Base-by-base conservation (phyloP, 306 rosid genomes). In the Lagenaria siceraria region DNA sequence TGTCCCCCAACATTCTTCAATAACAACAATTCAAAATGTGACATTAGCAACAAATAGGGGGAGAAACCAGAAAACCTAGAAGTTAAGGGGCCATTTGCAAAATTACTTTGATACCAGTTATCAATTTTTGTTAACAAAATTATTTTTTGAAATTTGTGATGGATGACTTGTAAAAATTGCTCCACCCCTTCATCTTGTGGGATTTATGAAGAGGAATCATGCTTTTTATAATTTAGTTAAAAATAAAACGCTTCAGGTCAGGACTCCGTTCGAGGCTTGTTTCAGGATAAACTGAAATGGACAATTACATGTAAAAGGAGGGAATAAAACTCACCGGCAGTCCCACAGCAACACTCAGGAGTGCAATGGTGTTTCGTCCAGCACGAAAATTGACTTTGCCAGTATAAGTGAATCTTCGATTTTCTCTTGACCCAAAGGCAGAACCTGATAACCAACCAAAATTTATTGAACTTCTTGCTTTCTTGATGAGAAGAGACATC, bases 281-380 rank as follows among this genome's bases (percentile, higher is more conserved):
- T 29, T 13, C 75, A 65, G 40, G 53, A 51, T 36, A 61, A 66
- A 77, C 29, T 51, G 43, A 31, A 8, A 35, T 12, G 43, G 51
- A 60, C 25, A 83, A 76, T 73, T 27, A 75, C 36, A 15, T 59
- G 76, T 73, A 52, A 46, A 15, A 65, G 22, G 78, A 76, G 10
- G 54, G 17, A 64, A 64, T 10, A 74, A 51, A 79, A 87, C 96
- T 80, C 79, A 96, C 99, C 31, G 92, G 99, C 82, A 96, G 90
- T 66, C 99, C 99, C 76, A 96, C 92, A 55, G 99, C 97, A 82
- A 96, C 96, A 68, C 99, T 96, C 78, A 96, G 89, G 58, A 96
- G 86, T 21, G 98, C 96, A 79, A 96, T 86, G 81, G 77, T 89
- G 94, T 96, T 96, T 74, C 78, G 87, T 83, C 99, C 98, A 1